Percentiles rank a stretch among this genome's conserved stretches.
These are phyloP conservation scores for Smittium mucronatum DNA, from an alignment of 371 early-diverging fungal genomes.

Conservation along the genomic window DNA sequence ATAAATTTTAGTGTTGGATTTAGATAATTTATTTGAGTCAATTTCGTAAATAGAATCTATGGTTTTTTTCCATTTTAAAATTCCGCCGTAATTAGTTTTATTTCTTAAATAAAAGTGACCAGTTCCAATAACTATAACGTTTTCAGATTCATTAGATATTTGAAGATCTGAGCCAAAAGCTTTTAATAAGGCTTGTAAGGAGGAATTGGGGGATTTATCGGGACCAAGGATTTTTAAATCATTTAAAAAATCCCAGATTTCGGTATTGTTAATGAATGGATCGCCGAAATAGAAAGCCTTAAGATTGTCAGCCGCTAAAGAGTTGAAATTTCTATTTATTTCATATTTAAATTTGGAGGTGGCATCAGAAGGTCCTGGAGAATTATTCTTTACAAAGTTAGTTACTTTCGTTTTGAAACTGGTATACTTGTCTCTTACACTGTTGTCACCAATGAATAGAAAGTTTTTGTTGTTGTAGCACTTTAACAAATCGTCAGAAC, in stretches of 20 bases:
- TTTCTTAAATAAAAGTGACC: conserved; percentile 49
- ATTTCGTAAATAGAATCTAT: conserved; percentile 34
- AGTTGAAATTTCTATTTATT: conserved; percentile 6
- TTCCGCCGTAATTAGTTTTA: conserved; percentile 23
- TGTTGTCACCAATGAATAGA: conserved; percentile 55
- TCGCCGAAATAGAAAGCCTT: neutral
- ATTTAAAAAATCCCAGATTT: conserved; percentile 18
- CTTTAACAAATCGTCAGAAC: conserved; percentile 22
- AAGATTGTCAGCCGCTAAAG: conserved; percentile 7
- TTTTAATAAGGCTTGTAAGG: neutral
- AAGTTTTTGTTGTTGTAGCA: conserved; percentile 38
- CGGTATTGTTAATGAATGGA: neutral
- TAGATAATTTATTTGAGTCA: conserved; percentile 15
- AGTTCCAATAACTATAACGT: conserved; percentile 38
- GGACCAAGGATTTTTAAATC: neutral
- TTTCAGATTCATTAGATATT: conserved; percentile 18
- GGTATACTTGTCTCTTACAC: conserved; percentile 45
- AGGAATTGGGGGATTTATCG: conserved; percentile 7
- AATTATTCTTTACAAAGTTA: conserved; percentile 17
- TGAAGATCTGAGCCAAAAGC: neutral
- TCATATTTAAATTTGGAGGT: conserved; percentile 25
- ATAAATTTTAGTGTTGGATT: conserved; percentile 18
- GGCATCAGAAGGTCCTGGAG: conserved; percentile 28
- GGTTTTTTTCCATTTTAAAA: conserved; percentile 34
- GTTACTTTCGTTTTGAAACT: conserved; percentile 35